Conservation (phyloP, 164 flowering plant genomes). For the Magnolia changhungtana region DNA sequence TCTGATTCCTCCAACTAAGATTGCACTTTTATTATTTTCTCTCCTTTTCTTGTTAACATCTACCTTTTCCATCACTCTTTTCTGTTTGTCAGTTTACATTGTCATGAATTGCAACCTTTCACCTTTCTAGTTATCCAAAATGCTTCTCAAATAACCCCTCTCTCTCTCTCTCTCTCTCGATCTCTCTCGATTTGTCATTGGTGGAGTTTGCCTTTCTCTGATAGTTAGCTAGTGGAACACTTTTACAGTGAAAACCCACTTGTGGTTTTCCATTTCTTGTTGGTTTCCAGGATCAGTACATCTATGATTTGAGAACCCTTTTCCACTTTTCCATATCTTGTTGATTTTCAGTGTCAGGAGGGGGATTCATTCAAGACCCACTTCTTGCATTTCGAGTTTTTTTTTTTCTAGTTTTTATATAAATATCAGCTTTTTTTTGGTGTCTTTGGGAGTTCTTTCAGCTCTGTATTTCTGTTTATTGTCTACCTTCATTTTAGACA, state of each 20-base stretch:
- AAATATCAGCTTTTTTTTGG: neutral
- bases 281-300: neutral
- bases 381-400: neutral
- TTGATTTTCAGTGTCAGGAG: neutral
- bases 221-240: neutral
- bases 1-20: slow-evolving; percentile 24
- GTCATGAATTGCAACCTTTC: slow-evolving; percentile 6
- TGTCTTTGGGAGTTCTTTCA: neutral
- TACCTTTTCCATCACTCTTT: neutral
- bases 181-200: neutral
- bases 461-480: neutral
- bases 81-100: slow-evolving; percentile 3
- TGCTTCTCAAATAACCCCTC: neutral
- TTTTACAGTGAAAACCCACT: slow-evolving; percentile 4
- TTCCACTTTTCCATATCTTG: neutral
- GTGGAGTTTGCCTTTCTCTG: neutral
- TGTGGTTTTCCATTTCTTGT: neutral
- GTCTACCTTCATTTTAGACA: neutral
- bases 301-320: neutral
- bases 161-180: neutral
- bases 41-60: slow-evolving; percentile 1
- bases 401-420: neutral
- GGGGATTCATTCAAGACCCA: neutral
- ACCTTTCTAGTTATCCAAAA: slow-evolving; percentile 1
- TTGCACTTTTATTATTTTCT: neutral